phyloP scores from a whole-genome alignment of 805 yeast species.

The Cephaloascus fragrans region DNA sequence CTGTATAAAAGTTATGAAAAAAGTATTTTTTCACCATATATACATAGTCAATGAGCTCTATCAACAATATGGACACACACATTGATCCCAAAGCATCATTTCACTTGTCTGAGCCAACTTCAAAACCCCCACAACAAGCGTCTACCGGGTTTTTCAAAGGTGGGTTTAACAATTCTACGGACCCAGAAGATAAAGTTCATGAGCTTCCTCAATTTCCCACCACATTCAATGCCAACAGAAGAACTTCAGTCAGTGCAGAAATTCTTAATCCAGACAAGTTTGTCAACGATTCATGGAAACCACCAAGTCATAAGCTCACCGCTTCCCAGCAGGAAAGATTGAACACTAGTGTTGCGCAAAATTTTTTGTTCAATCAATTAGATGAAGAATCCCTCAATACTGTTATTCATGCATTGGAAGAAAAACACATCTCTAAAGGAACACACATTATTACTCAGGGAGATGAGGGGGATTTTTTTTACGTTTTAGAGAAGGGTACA shows the following conservation, averaged over 20 bases:
- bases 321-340: conserved; percentile 58
- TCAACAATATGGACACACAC: neutral
- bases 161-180: neutral
- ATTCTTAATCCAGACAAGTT: conserved; percentile 69
- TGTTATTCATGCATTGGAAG: conserved; percentile 77
- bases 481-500: conserved; percentile 73
- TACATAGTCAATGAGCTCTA: no score
- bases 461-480: conserved; percentile 89
- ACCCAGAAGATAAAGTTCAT: neutral
- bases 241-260: conserved; percentile 89
- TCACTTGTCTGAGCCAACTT: neutral
- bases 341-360: conserved; percentile 62
- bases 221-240: conserved; percentile 67
- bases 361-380: conserved; percentile 76
- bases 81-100: neutral
- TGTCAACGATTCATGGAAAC: conserved; percentile 58
- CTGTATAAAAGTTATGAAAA: no score
- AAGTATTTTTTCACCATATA: no score
- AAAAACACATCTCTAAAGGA: conserved; percentile 49
- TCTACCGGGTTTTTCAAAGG: neutral
- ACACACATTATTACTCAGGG: conserved; percentile 78
- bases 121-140: neutral
- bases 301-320: conserved; percentile 57
- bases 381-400: conserved; percentile 70
- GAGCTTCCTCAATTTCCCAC: conserved; percentile 30